Base-by-base conservation (phyloP, 2,329 filamentous ascomycete genomes). In the Cladosporium phlei region DNA sequence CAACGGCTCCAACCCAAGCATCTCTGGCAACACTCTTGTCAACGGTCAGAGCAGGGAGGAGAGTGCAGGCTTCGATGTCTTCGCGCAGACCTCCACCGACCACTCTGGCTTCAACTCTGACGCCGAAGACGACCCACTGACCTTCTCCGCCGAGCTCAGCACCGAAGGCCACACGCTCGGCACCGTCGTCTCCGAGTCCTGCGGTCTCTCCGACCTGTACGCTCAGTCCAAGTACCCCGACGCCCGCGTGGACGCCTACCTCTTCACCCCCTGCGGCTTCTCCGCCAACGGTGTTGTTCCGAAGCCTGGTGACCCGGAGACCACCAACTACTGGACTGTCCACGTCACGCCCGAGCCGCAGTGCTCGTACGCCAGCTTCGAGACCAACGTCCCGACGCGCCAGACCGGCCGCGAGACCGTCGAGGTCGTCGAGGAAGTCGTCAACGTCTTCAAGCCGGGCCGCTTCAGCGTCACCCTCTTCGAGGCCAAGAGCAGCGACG, bases 401-500 rank as follows among this genome's bases (percentile, higher is more conserved):
- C 88, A 95, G 70, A 88, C 81, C 47, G 90, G 90, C 12, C 85
- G 90, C 52, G 86, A 90, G 64, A 96, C 91, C 1, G 82, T 83
- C 20, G 91, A 95, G 54, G 85, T 97, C 50, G 86, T 98, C 52
- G 83, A 95, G 67, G 88, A 96, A 55, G 93, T 97, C 1, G 89
- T 97, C 34, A 78, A 81, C 54, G 98, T 98, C 63, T 98, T 98
- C 80, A 88, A 89, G 65, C 93, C 93, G 0, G 91, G 91, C n/a
- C 86, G 91, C 45, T 98, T 98, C 76, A 95, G 86, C 60, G 88
- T 98, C 48, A 98, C 93, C 1, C 76, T 97, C 12, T 98, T 98
- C 60, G 91, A 98, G 70, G 86, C 89, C 46, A 95, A 95, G 74
- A 70, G 73, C 16, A 66, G 64, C 32, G 62, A 69, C 12, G 70